Conservation (phyloP, 2,329 filamentous ascomycete genomes). For the Biscogniauxia marginata region DNA sequence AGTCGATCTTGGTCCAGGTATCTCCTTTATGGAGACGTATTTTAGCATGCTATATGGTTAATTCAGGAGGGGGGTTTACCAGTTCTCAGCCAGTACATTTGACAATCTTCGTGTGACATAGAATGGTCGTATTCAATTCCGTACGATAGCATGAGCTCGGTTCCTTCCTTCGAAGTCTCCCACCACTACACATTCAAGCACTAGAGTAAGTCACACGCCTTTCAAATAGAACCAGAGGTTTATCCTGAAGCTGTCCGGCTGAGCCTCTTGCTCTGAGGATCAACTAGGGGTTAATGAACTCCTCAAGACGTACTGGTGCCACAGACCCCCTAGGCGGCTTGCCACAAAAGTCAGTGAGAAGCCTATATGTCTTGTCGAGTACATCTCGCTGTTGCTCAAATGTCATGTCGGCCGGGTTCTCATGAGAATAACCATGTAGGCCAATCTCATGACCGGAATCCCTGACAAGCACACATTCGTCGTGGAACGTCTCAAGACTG, state of each 20-base stretch:
- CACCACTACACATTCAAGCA: conserved; percentile 58
- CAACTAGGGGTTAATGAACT: too few species aligned
- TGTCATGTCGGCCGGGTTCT: conserved; percentile 71
- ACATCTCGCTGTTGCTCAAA: conserved; percentile 74
- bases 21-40: too few species aligned
- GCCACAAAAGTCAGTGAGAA: conserved; percentile 69
- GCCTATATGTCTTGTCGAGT: conserved; percentile 69
- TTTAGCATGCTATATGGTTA: too few species aligned
- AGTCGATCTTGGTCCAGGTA: conserved; percentile 67
- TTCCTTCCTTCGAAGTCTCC: conserved; percentile 69
- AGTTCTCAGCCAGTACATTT: conserved; percentile 62
- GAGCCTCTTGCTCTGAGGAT: too few species aligned
- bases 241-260: too few species aligned
- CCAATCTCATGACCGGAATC: conserved; percentile 62
- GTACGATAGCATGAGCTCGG: conserved; percentile 62
- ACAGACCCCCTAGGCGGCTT: conserved; percentile 72
- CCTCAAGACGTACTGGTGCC: too few species aligned
- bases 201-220: not conserved
- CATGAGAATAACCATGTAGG: conserved; percentile 72
- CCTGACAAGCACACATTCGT: conserved; percentile 60
- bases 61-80: too few species aligned
- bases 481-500: conserved; percentile 63
- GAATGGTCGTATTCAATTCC: conserved; percentile 70
- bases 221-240: too few species aligned
- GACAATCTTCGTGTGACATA: conserved; percentile 65